Conservation (phyloP, 2,329 filamentous ascomycete species). For the Chalaropsis ovoidea region DNA sequence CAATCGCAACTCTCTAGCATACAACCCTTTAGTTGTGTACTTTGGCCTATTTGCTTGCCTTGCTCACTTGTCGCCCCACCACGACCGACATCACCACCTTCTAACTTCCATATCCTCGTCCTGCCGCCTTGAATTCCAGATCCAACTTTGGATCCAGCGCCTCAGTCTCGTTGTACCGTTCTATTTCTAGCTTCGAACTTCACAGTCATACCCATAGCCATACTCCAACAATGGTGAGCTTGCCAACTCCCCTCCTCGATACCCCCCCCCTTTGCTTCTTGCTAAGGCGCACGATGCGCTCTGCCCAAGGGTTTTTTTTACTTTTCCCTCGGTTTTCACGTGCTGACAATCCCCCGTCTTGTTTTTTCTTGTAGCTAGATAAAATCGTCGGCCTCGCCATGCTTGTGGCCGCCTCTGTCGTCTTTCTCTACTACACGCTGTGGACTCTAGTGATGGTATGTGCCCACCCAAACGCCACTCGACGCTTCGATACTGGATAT, state of each 20-base stretch:
- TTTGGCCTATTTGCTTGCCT: slow-evolving; percentile 1
- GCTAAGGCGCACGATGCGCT: not conserved
- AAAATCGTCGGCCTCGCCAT: slow-evolving; percentile 62
- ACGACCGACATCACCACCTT: no score
- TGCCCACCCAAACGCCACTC: not conserved
- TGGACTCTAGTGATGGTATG: slow-evolving; percentile 95
- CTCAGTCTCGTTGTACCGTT: not conserved
- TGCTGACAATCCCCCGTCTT: not conserved
- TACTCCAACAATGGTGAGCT: slow-evolving; percentile 18
- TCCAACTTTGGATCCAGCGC: no score
- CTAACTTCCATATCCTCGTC: no score
- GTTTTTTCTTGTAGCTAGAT: slow-evolving; percentile 58
- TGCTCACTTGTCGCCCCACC: not conserved
- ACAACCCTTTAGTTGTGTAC: not conserved
- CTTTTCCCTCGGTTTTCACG: not conserved
- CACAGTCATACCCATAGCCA: not conserved
- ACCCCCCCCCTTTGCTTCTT: not conserved
- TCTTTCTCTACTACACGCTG: slow-evolving; percentile 81
- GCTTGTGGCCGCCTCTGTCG: slow-evolving; percentile 54
- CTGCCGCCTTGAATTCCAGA: no score
- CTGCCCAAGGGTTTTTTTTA: not conserved
- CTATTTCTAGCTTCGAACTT: not conserved
- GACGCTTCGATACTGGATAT: not conserved
- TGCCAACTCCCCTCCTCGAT: not conserved
- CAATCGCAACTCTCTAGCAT: not conserved